phyloP scores from a whole-genome alignment of 352 stramenopile genomes.

The Hyaloperonospora brassicae region DNA sequence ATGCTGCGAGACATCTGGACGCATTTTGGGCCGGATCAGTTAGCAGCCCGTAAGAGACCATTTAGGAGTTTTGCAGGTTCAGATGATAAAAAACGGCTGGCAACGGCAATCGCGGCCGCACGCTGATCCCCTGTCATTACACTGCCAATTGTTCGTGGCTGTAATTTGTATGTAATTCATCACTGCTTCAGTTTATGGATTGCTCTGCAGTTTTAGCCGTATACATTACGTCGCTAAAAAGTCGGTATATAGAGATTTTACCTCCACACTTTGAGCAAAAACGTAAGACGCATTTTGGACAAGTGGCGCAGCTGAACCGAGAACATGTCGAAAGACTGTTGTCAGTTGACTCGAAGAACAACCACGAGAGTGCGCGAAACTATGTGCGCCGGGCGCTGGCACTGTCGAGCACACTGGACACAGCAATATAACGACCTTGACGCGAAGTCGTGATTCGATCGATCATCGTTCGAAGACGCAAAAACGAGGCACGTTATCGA shows the following conservation, averaged over 20 bases:
- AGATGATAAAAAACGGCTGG: slow-evolving; percentile 8
- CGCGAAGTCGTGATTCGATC: too few species aligned
- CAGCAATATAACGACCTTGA: too few species aligned
- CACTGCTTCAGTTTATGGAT: slow-evolving; percentile 10
- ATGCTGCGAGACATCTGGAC: slow-evolving; percentile 18
- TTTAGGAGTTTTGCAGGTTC: slow-evolving; percentile 7
- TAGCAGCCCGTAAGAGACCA: slow-evolving; percentile 2
- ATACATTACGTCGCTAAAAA: background rate
- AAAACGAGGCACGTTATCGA: too few species aligned
- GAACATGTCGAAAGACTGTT: too few species aligned
- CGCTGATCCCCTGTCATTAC: background rate
- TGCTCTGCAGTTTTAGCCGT: slow-evolving; percentile 7
- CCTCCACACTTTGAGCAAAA: slow-evolving; percentile 2
- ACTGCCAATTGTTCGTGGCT: background rate
- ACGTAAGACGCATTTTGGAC: background rate
- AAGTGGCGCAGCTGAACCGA: too few species aligned
- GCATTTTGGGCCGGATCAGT: slow-evolving; percentile 10
- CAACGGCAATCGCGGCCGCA: slow-evolving; percentile 8
- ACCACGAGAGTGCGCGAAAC: too few species aligned
- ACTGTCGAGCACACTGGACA: too few species aligned
- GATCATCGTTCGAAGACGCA: too few species aligned
- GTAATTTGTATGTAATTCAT: background rate
- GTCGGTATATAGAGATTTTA: slow-evolving; percentile 1
- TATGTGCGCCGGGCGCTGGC: too few species aligned
- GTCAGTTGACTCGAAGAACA: too few species aligned